Base-by-base conservation (phyloP, 257 asterid species). In the Orobanche coerulescens region DNA sequence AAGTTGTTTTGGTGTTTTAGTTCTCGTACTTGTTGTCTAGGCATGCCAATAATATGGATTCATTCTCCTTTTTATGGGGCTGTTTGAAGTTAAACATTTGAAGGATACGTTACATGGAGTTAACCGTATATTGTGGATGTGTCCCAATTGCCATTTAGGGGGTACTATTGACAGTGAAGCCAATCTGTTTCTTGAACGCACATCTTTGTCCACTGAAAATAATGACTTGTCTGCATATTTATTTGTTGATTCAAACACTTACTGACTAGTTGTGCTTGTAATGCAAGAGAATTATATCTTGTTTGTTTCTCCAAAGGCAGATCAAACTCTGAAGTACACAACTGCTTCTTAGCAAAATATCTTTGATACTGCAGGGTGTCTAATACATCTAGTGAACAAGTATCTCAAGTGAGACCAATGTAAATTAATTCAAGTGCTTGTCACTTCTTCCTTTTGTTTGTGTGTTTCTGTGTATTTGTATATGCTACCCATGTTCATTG, bases 251-350 rank as follows among this genome's bases (percentile, higher is more conserved):
- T 9, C 6, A 46, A 46, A 2, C 12, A 1, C 25, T 16, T 47
- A 34, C 14, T 67, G 42, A 44, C 53, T 15, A 14, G 43, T 40
- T 42, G 2, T 20, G 50, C 37, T 64, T 44, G 33, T 28, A 40
- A 39, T 49, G 63, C 61, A 28, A 37, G 47, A 58, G 71, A 69
- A 14, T 5, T 11, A 54, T 36, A 22, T 43, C 28, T 19, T 62
- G 34, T 44, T 63, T 48, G 25, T 63, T 19, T 26, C 16, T 33
- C 14, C 46, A 12, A 19, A 62, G 16, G 58, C 46, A 30, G 50
- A 50, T n/a, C n/a, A n/a, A n/a, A n/a, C n/a, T n/a, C 12, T 51
- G 39, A 16, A 50, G 16, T 26, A 8, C 46, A 33, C 47, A 11
- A 56, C 30, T 56, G 28, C 28, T 3, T 11, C 18, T 16, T 56